Evolutionary conservation across 306 rosid genomes (phyloP).

Genomic region (Pyrus pyrifolia): DNA sequence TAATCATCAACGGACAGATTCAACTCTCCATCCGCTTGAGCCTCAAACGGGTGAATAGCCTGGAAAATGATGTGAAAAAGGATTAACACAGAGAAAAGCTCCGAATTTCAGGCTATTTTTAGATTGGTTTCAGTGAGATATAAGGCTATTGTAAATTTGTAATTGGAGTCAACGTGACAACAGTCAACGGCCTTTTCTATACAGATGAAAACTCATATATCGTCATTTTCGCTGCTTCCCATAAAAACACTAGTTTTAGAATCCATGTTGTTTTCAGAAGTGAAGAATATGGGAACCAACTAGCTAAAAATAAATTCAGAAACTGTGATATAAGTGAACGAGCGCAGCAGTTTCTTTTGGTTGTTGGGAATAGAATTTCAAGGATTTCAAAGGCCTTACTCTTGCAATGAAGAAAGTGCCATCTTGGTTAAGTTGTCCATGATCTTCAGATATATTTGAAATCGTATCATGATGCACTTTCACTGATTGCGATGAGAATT

Average conservation of each 20-base stretch:
- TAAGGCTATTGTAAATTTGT: too few relatives aligned
- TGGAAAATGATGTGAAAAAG: constrained; percentile 16
- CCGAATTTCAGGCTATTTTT: neutral
- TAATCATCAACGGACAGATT: constrained; percentile 67
- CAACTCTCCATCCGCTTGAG: constrained; percentile 81
- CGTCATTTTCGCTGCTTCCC: too few relatives aligned
- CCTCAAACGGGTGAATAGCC: constrained; percentile 89
- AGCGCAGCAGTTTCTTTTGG: neutral
- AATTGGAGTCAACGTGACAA: too few relatives aligned
- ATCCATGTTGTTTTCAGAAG: too few relatives aligned
- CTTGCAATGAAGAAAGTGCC: constrained; percentile 54
- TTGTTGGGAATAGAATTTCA: neutral
- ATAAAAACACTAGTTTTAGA: too few relatives aligned
- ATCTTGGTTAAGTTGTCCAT: constrained; percentile 29
- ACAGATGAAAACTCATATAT: too few relatives aligned
- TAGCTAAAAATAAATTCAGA: neutral
- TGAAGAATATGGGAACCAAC: too few relatives aligned
- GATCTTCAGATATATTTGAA: constrained; percentile 30
- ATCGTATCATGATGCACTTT: constrained; percentile 26
- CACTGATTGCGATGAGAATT: constrained; percentile 28
- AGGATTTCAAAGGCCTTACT: constrained; percentile 33
- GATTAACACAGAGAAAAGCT: neutral
- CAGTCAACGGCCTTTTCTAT: too few relatives aligned
- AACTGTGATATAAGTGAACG: neutral
- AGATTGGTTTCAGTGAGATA: too few relatives aligned